Percentiles rank a stretch among this genome's conserved stretches.
Evolutionary conservation across 139 green algal species (phyloP).

Genomic region (Asterochloris erici): DNA sequence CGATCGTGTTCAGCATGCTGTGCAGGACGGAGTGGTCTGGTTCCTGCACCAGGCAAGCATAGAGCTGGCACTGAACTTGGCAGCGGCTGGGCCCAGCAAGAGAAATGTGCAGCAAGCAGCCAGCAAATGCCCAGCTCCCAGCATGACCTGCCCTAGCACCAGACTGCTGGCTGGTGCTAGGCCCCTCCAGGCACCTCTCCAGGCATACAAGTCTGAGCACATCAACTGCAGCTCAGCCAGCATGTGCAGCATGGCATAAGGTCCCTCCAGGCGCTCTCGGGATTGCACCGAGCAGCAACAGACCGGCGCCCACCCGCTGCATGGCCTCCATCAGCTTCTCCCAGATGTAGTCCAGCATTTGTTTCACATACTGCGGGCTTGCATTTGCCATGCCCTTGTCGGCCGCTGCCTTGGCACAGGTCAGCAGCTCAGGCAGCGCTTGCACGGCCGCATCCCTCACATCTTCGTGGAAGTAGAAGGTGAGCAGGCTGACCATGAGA

Average conservation of each 20-base stretch:
- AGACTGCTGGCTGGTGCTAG: no score
- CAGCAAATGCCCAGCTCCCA: no score
- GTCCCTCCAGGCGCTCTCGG: no score
- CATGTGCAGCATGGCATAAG: no score
- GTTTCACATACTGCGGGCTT: conserved; percentile 48
- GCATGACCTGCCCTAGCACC: no score
- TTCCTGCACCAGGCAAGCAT: conserved; percentile 41
- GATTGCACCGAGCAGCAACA: background rate
- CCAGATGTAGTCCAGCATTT: conserved; percentile 69
- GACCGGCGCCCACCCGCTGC: conserved; percentile 26
- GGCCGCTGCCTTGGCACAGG: conserved; percentile 57
- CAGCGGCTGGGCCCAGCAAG: no score
- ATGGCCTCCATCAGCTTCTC: conserved; percentile 54
- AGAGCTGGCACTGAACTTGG: background rate
- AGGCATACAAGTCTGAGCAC: no score
- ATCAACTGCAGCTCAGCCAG: no score
- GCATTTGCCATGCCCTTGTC: conserved; percentile 50
- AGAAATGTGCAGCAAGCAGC: no score
- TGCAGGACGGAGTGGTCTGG: conserved; percentile 66
- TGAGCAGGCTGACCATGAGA: conserved; percentile 86
- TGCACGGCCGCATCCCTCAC: conserved; percentile 65
- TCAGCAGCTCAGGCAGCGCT: conserved; percentile 84
- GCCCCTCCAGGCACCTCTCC: no score
- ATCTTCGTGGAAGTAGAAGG: conserved; percentile 98
- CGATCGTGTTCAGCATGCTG: conserved; percentile 61